These are phyloP conservation scores for Leccinum incarnatum DNA, from an alignment of 768 basidiomycete genomes.

Conservation along the genomic window DNA sequence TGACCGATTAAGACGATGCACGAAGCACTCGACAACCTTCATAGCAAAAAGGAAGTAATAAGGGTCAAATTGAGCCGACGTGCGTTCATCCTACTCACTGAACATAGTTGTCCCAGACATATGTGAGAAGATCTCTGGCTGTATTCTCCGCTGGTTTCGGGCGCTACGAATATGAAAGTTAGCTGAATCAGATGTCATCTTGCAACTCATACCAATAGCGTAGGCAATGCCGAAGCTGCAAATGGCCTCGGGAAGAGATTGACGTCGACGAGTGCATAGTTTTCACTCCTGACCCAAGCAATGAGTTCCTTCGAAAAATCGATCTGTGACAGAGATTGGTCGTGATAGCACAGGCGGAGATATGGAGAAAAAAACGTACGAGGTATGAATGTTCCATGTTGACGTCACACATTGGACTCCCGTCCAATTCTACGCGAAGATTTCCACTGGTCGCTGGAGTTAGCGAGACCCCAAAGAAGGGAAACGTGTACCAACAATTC, in stretches of 20 bases:
- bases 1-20: constrained; percentile 84
- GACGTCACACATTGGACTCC: constrained; percentile 67
- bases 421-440: constrained; percentile 78
- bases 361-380: constrained; percentile 39
- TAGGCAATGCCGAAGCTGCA: constrained; percentile 24
- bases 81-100: constrained; percentile 52
- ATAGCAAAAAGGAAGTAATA: background rate
- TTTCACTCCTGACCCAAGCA: constrained; percentile 64
- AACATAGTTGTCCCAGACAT: constrained; percentile 97
- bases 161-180: constrained; percentile 29
- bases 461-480: background rate
- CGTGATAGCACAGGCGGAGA: background rate
- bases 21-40: constrained; percentile 68
- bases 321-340: constrained; percentile 51
- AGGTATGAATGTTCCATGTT: constrained; percentile 82
- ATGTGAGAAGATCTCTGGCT: constrained; percentile 62
- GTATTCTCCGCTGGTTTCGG: constrained; percentile 43
- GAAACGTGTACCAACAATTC: constrained; percentile 71
- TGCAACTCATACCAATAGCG: constrained; percentile 30
- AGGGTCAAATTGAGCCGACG: background rate
- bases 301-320: constrained; percentile 82
- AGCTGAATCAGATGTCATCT: background rate
- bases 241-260: constrained; percentile 74
- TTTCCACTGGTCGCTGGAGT: constrained; percentile 62
- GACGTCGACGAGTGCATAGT: constrained; percentile 79